Percentiles rank a stretch among this genome's conserved stretches.
phyloP scores from a whole-genome alignment of 176 grass and related monocot species.

The Eragrostis nindensis region DNA sequence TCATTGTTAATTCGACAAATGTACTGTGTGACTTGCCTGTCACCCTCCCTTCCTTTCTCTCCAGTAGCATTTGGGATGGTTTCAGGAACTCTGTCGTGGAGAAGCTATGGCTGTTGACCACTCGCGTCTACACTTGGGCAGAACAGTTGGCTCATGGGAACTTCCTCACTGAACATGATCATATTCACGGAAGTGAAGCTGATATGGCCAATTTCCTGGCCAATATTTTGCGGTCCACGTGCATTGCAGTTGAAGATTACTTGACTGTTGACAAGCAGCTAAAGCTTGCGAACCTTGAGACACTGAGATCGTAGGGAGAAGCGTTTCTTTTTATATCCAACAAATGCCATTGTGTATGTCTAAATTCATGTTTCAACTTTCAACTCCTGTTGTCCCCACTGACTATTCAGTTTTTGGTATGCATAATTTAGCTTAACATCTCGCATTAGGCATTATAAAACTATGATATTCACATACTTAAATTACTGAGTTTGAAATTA shows the following conservation, averaged over 20 bases:
- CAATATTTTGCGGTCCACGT: slow-evolving; percentile 57
- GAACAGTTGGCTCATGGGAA: slow-evolving; percentile 34
- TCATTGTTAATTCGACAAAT: slow-evolving; percentile 64
- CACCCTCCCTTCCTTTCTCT: slow-evolving; percentile 76
- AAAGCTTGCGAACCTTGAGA: slow-evolving; percentile 73
- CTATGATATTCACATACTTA: slow-evolving; percentile 18
- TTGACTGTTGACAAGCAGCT: slow-evolving; percentile 75
- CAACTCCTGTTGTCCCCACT: neutral
- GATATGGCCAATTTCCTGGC: slow-evolving; percentile 56
- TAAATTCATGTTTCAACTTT: slow-evolving; percentile 29
- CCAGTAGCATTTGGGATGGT: slow-evolving; percentile 58
- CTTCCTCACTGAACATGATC: slow-evolving; percentile 18
- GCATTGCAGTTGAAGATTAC: slow-evolving; percentile 70
- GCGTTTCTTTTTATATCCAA: slow-evolving; percentile 31
- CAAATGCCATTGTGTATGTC: slow-evolving; percentile 23
- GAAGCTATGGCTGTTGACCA: slow-evolving; percentile 72
- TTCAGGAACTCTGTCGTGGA: slow-evolving; percentile 53
- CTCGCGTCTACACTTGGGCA: slow-evolving; percentile 57
- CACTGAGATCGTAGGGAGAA: slow-evolving; percentile 41
- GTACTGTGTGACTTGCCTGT: slow-evolving; percentile 77
- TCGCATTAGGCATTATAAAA: neutral
- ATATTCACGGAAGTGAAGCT: slow-evolving; percentile 59
- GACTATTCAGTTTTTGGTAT: slow-evolving; percentile 27
- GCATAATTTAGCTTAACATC: slow-evolving; percentile 38
- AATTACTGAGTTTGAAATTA: neutral